A percentile compares a stretch with the other conserved stretches of the same genome.
Conservation (phyloP, 306 rosid species). For the Casuarina equisetifolia region DNA sequence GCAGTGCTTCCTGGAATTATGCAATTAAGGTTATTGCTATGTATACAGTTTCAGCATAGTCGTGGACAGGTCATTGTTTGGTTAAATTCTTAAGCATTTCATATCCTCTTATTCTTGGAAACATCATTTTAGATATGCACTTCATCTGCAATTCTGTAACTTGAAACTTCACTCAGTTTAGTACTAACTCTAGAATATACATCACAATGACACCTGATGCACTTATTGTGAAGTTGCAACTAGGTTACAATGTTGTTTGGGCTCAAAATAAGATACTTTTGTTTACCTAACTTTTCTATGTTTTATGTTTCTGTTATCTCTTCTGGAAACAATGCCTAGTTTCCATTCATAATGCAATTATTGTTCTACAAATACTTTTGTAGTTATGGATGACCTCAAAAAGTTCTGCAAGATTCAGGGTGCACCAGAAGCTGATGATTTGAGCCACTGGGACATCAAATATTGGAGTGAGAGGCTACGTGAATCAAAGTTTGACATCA, state of each 20-base stretch:
- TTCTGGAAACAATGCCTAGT: too few relatives aligned
- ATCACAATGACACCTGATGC: neutral
- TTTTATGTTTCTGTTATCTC: neutral
- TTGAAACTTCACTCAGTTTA: neutral
- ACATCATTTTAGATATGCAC: neutral
- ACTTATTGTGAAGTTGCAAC: neutral
- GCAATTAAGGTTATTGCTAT: slow-evolving; percentile 70
- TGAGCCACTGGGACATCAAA: slow-evolving; percentile 81
- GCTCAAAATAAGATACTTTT: neutral
- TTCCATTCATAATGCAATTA: neutral
- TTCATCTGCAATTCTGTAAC: neutral
- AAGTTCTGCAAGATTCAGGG: slow-evolving; percentile 64
- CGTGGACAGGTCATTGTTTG: neutral
- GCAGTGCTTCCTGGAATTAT: slow-evolving; percentile 91
- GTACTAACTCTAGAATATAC: neutral
- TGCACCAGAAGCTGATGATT: slow-evolving; percentile 76
- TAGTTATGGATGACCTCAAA: slow-evolving; percentile 79
- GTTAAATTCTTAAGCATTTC: neutral
- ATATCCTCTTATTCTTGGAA: neutral
- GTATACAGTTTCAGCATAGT: neutral
- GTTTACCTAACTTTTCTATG: neutral
- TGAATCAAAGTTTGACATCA: slow-evolving; percentile 88
- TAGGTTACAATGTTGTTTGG: neutral
- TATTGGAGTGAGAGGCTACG: slow-evolving; percentile 99
- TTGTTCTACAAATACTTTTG: neutral